A percentile compares a stretch with the other conserved stretches of the same genome.
Evolutionary conservation across 371 early-diverging fungal genomes (phyloP).

Genomic region (Cokeromyces recurvatus): DNA sequence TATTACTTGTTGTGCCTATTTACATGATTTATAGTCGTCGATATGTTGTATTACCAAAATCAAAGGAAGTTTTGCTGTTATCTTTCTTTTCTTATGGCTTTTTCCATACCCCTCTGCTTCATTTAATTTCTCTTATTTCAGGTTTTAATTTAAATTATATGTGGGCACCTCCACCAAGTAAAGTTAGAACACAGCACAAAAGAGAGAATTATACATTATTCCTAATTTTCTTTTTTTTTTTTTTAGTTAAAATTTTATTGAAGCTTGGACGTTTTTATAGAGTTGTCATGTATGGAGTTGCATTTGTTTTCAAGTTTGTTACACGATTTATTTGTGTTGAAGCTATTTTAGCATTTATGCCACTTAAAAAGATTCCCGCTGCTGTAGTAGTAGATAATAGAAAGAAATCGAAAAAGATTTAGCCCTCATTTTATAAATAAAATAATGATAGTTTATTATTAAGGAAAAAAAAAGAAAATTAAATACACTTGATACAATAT

Average conservation of each 20-base stretch:
- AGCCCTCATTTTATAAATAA: too few relatives aligned
- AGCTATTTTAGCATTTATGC: conserved; percentile 8
- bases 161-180: conserved; percentile 54
- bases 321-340: conserved; percentile 28
- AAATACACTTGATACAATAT: too few relatives aligned
- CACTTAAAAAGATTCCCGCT: conserved; percentile 9
- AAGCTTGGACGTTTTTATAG: conserved; percentile 38
- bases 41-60: conserved; percentile 50
- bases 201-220: too few relatives aligned
- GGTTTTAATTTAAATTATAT: conserved; percentile 60
- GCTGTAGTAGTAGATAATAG: not conserved
- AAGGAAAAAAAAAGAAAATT: too few relatives aligned
- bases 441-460: too few relatives aligned
- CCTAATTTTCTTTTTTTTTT: not conserved
- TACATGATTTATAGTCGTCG: conserved; percentile 58
- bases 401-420: conserved; percentile 2
- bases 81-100: conserved; percentile 55
- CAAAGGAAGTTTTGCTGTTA: conserved; percentile 43
- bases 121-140: conserved; percentile 45
- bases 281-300: conserved; percentile 32
- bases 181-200: not conserved
- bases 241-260: conserved; percentile 33
- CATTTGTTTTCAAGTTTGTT: conserved; percentile 23
- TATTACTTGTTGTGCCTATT: conserved; percentile 50
- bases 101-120: conserved; percentile 53